Evolutionary conservation across 75 land plant species (phyloP).

Genomic region (Selaginella tamariscina): DNA sequence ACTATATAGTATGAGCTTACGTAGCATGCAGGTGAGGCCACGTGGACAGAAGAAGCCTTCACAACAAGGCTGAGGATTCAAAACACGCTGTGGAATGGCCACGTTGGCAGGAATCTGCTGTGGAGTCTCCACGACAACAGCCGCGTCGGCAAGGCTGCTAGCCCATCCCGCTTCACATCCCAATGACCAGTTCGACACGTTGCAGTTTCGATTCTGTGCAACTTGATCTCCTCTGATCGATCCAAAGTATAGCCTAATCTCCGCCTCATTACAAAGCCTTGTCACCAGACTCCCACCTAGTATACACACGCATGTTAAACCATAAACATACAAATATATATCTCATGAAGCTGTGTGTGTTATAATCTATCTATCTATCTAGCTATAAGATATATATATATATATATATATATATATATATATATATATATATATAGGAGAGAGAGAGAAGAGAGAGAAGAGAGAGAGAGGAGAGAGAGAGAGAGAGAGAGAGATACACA

Average conservation of each 20-base stretch:
- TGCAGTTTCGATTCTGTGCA: constrained; percentile 39
- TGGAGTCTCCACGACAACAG: neutral
- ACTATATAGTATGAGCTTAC: constrained; percentile 48
- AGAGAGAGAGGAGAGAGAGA: no score
- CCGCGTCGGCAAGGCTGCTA: constrained; percentile 18
- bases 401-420: no score
- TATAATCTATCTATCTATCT: no score
- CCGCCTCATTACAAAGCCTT: constrained; percentile 51
- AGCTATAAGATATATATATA: no score
- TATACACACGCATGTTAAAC: neutral
- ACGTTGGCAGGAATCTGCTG: neutral
- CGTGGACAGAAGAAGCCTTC: constrained; percentile 91
- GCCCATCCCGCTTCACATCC: constrained; percentile 96
- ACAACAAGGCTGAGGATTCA: constrained; percentile 54
- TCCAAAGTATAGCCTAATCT: constrained; percentile 47
- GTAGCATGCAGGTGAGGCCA: constrained; percentile 92
- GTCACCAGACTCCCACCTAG: constrained; percentile 17
- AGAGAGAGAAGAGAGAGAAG: no score
- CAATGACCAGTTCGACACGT: constrained; percentile 47
- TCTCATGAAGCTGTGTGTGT: no score
- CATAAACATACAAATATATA: neutral
- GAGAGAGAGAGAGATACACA: no score
- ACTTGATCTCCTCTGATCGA: constrained; percentile 16
- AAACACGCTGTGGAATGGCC: neutral
- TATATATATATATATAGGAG: no score